These are phyloP conservation scores for Capsella rubella DNA, from an alignment of 441 rosid genomes.

Conservation along the genomic window DNA sequence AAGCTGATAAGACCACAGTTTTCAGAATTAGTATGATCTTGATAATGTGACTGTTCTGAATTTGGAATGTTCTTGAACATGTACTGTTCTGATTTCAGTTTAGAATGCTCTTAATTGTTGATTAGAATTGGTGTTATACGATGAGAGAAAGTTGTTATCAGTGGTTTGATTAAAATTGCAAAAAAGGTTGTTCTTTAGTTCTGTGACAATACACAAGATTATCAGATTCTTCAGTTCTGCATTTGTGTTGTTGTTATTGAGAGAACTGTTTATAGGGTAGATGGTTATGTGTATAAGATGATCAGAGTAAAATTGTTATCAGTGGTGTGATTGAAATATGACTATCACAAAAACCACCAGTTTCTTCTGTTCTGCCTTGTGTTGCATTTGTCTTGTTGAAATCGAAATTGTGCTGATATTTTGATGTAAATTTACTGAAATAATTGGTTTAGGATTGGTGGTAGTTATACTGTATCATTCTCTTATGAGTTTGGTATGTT, in stretches of 20 bases:
- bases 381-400: neutral
- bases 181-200: too few relatives aligned
- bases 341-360: neutral
- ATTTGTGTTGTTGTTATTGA: neutral
- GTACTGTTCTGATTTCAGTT: too few relatives aligned
- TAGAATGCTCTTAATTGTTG: too few relatives aligned
- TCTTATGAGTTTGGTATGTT: neutral
- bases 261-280: neutral
- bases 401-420: neutral
- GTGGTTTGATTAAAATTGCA: too few relatives aligned
- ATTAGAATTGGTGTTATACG: too few relatives aligned
- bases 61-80: neutral
- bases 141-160: too few relatives aligned
- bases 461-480: neutral
- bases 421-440: neutral
- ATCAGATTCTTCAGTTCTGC: too few relatives aligned
- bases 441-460: neutral
- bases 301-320: neutral
- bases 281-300: neutral
- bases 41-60: neutral
- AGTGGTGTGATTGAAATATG: neutral
- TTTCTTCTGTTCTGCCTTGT: neutral
- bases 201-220: too few relatives aligned
- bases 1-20: neutral
- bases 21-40: neutral